A percentile compares a stretch with the other conserved stretches of the same genome.
Evolutionary conservation across 2,329 filamentous ascomycete genomes (phyloP).

Genomic region (Paraphaeosphaeria sporulosa): DNA sequence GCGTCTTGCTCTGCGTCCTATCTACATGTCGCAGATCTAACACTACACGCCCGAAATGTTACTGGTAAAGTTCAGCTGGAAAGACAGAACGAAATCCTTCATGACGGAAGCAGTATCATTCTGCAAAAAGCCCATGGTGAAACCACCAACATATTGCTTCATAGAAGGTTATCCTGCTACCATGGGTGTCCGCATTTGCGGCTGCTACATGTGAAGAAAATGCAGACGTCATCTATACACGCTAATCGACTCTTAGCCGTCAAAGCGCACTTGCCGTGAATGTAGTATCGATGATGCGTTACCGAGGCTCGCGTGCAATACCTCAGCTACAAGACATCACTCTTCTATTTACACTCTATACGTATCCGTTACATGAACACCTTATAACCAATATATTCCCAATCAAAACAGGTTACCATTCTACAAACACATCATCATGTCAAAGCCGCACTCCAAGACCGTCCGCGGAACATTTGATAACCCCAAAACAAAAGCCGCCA

Average conservation of each 20-base stretch:
- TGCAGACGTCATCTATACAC: not conserved
- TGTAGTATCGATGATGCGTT: not conserved
- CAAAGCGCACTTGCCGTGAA: not conserved
- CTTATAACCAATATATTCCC: not conserved
- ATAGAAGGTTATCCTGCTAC: too few species aligned
- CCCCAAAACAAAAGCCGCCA: not conserved
- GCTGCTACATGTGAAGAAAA: not conserved
- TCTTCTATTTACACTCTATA: not conserved
- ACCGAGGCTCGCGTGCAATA: not conserved
- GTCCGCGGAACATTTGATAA: not conserved
- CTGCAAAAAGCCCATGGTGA: too few species aligned
- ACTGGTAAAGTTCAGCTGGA: too few species aligned
- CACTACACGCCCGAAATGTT: too few species aligned
- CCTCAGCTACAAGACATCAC: not conserved
- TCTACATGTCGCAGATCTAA: too few species aligned
- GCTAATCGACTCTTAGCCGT: not conserved
- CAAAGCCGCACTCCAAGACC: not conserved
- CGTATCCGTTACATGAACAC: not conserved
- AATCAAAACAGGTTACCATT: not conserved
- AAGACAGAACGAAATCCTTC: too few species aligned
- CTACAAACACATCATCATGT: not conserved
- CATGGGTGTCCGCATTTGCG: too few species aligned
- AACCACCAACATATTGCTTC: too few species aligned
- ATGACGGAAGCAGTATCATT: too few species aligned
- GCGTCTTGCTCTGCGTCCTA: too few species aligned